Evolutionary conservation across 2,329 filamentous ascomycete genomes (phyloP).

Genomic region (Lanzia echinophila): DNA sequence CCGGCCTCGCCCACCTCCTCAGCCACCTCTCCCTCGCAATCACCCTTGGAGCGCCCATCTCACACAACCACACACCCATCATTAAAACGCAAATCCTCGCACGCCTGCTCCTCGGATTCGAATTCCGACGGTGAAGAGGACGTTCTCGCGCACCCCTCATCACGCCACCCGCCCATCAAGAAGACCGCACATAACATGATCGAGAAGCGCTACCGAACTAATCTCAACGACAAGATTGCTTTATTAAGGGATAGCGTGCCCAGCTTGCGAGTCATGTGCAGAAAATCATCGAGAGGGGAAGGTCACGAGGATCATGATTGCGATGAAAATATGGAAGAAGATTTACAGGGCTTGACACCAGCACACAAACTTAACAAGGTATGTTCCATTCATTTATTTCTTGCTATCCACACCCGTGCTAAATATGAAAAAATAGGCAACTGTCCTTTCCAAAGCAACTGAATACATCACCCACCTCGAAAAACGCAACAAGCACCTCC

Average conservation of each 20-base stretch:
- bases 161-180: conserved; percentile 45
- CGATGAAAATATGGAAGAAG: conserved; percentile 35
- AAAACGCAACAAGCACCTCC: conserved; percentile 74
- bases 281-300: conserved; percentile 41
- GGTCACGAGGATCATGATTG: conserved; percentile 29
- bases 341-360: conserved; percentile 52
- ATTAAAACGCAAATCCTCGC: conserved; percentile 31
- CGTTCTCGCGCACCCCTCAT: conserved; percentile 32
- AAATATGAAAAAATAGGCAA: conserved; percentile 18
- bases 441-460: conserved; percentile 81
- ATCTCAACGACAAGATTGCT: conserved; percentile 77
- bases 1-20: conserved; percentile 40
- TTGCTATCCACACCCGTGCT: background rate
- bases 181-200: conserved; percentile 83
- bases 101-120: conserved; percentile 16
- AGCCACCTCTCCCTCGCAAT: conserved; percentile 34
- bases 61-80: conserved; percentile 28
- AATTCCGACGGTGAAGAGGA: conserved; percentile 41
- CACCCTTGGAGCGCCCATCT: conserved; percentile 45
- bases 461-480: conserved; percentile 94
- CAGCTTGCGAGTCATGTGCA: conserved; percentile 51
- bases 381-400: background rate
- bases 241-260: conserved; percentile 69
- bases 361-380: conserved; percentile 66
- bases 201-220: conserved; percentile 77